phyloP scores from a whole-genome alignment of 306 rosid genomes.

The Acacia crassicarpa region DNA sequence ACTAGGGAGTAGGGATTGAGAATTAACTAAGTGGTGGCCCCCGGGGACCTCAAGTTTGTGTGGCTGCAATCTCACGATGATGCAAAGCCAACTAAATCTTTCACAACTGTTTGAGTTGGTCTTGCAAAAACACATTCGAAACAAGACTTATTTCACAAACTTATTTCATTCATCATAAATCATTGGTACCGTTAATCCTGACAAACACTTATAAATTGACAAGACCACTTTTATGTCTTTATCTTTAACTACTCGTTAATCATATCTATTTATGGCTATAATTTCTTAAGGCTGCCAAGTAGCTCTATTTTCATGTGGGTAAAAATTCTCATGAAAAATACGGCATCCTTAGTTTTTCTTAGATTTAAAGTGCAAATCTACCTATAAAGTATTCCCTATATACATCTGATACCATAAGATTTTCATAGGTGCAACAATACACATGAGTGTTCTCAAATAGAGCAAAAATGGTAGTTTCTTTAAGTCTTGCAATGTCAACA shows the following conservation, averaged over 20 bases:
- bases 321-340: background rate
- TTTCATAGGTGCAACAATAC: no score
- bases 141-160: no score
- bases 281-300: background rate
- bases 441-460: no score
- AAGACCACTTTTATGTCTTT: background rate
- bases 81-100: background rate
- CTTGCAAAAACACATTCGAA: no score
- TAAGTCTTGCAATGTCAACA: no score
- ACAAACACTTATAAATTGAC: background rate
- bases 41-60: slow-evolving; percentile 24
- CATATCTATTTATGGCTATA: background rate
- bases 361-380: no score
- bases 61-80: slow-evolving; percentile 31
- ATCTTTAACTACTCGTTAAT: background rate
- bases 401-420: no score
- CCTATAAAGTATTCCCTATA: no score
- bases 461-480: no score
- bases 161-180: no score
- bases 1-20: background rate
- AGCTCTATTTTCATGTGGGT: background rate
- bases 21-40: slow-evolving; percentile 2
- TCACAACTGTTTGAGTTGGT: background rate
- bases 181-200: no score
- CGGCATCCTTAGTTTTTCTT: background rate